Conservation (phyloP, 1,284 basidiomycete species). For the Cutaneotrichosporon sp. region DNA sequence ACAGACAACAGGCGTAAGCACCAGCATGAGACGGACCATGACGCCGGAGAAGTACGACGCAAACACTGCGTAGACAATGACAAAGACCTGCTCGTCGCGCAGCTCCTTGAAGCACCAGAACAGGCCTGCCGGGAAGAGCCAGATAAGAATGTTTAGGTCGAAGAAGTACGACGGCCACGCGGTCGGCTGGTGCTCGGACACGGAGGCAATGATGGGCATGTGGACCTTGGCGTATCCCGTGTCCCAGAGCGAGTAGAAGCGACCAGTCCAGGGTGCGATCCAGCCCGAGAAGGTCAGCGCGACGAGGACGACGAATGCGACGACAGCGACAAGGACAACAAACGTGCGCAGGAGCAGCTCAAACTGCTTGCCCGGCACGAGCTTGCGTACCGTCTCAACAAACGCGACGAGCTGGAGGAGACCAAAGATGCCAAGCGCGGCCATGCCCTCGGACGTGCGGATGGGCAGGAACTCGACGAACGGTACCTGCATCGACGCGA, state of each 20-base stretch:
- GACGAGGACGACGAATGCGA: constrained; percentile 67
- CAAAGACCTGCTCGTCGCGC: constrained; percentile 95
- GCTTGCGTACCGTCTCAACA: constrained; percentile 78
- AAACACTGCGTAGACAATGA: constrained; percentile 95
- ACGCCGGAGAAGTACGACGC: constrained; percentile 98
- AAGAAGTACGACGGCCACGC: constrained; percentile 99
- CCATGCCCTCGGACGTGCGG: constrained; percentile 97
- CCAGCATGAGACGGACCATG: constrained; percentile 73
- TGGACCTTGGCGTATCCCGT: constrained; percentile 90
- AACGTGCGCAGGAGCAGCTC: constrained; percentile 67
- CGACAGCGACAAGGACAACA: constrained; percentile 65
- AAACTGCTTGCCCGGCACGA: constrained; percentile 92
- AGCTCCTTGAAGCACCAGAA: constrained; percentile 88
- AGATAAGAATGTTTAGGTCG: constrained; percentile 96
- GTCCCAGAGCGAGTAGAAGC: constrained; percentile 99
- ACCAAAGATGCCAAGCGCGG: constrained; percentile 93
- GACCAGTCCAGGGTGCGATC: constrained; percentile 98
- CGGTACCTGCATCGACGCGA: constrained; percentile 98
- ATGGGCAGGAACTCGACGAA: constrained; percentile 99
- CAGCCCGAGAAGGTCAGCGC: constrained; percentile 86
- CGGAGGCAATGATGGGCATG: constrained; percentile 97
- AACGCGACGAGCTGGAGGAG: constrained; percentile 95
- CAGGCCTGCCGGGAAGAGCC: constrained; percentile 95
- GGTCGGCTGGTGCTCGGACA: constrained; percentile 99
- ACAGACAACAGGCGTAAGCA: constrained; percentile 48